Evolutionary conservation across 352 stramenopile species (phyloP).

Genomic region (Globisporangium parvum): DNA sequence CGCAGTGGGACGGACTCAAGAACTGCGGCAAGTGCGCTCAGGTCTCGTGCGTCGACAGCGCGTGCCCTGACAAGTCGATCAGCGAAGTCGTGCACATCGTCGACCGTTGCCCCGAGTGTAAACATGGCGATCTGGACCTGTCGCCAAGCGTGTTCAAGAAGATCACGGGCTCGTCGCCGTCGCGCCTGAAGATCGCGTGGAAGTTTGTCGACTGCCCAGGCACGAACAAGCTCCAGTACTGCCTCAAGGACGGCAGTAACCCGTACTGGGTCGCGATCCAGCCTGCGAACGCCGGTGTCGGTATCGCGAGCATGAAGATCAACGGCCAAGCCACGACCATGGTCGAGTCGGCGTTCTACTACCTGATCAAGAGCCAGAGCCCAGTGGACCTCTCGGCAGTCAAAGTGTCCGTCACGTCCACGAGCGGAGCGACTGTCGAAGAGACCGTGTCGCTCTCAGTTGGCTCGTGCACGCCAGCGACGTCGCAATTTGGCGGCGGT

Average conservation of each 20-base stretch:
- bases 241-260: constrained; percentile 65
- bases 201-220: constrained; percentile 65
- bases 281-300: constrained; percentile 42
- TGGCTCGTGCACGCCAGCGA: constrained; percentile 33
- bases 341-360: constrained; percentile 67
- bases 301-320: constrained; percentile 52
- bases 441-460: constrained; percentile 48
- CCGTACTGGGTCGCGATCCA: constrained; percentile 51
- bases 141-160: constrained; percentile 60
- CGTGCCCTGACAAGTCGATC: constrained; percentile 39
- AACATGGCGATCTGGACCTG: constrained; percentile 58
- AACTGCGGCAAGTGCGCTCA: constrained; percentile 42
- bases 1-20: constrained; percentile 29
- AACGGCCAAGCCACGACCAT: constrained; percentile 53
- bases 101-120: constrained; percentile 69
- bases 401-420: constrained; percentile 46
- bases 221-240: constrained; percentile 49
- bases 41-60: constrained; percentile 47
- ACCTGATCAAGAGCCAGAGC: constrained; percentile 24
- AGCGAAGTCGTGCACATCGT: constrained; percentile 60
- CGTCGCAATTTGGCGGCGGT: constrained; percentile 30
- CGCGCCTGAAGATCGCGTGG: constrained; percentile 53
- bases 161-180: constrained; percentile 56
- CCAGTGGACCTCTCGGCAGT: constrained; percentile 31
- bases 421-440: constrained; percentile 43